Percentiles rank a stretch among this genome's conserved stretches.
Conservation (phyloP, 2,329 filamentous ascomycete genomes). For the Amauroascus niger region DNA sequence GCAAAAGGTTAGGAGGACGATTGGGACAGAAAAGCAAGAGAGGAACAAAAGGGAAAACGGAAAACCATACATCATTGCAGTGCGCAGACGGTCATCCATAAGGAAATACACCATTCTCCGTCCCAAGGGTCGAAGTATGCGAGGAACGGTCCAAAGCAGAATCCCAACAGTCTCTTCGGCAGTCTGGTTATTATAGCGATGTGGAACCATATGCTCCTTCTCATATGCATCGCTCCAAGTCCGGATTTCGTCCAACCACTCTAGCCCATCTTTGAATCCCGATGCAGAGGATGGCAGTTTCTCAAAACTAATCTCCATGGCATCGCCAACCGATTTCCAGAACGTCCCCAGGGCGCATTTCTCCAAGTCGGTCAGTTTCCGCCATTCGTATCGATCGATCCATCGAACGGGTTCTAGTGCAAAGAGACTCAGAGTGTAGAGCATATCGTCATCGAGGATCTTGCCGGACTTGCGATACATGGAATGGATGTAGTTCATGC, state of each 20-base stretch:
- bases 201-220: slow-evolving; percentile 47
- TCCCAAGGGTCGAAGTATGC: slow-evolving; percentile 38
- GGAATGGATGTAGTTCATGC: slow-evolving; percentile 55
- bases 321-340: slow-evolving; percentile 62
- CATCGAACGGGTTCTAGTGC: slow-evolving; percentile 56
- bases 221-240: slow-evolving; percentile 52
- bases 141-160: slow-evolving; percentile 48
- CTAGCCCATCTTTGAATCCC: slow-evolving; percentile 42
- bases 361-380: slow-evolving; percentile 56
- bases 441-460: slow-evolving; percentile 53
- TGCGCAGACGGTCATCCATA: slow-evolving; percentile 55
- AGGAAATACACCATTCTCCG: slow-evolving; percentile 47
- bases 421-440: slow-evolving; percentile 58
- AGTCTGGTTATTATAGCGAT: slow-evolving; percentile 41
- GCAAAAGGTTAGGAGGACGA: slow-evolving; percentile 14
- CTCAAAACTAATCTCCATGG: slow-evolving; percentile 52
- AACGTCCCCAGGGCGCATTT: slow-evolving; percentile 56
- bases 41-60: not conserved
- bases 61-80: slow-evolving; percentile 52
- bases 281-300: slow-evolving; percentile 34
- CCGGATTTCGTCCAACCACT: slow-evolving; percentile 45
- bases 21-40: not conserved
- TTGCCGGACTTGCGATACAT: slow-evolving; percentile 49
- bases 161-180: slow-evolving; percentile 53
- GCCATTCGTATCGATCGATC: slow-evolving; percentile 60